Evolutionary conservation across 192 early-diverging fungal genomes (phyloP).

Genomic region (Coemansia asiatica): DNA sequence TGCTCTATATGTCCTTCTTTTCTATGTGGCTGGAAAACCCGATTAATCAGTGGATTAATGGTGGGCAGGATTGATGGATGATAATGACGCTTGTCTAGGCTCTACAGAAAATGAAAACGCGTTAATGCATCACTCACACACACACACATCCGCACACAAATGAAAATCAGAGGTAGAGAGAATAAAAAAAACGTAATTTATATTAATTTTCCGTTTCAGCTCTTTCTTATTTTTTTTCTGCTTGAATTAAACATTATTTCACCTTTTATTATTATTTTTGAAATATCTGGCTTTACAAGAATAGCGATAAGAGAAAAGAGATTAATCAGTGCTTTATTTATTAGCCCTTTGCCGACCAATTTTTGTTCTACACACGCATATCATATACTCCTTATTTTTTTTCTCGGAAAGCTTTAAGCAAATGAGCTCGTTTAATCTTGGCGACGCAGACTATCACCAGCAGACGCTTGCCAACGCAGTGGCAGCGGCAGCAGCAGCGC

Average conservation of each 20-base stretch:
- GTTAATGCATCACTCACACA: background rate
- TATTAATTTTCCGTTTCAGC: background rate
- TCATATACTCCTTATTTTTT: background rate
- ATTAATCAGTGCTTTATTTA: background rate
- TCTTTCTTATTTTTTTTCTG: slow-evolving; percentile 1
- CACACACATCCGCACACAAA: background rate
- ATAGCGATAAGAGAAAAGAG: background rate
- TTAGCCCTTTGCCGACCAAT: background rate
- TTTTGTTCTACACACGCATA: background rate
- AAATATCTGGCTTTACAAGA: background rate
- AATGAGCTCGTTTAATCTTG: slow-evolving; percentile 36
- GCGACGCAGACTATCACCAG: slow-evolving; percentile 22
- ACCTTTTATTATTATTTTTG: background rate
- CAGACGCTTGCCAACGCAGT: slow-evolving; percentile 47
- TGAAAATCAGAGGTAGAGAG: background rate
- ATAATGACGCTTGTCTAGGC: background rate
- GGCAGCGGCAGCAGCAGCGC: slow-evolving; percentile 29
- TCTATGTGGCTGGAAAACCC: no score
- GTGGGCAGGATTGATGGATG: background rate
- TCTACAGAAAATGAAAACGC: background rate
- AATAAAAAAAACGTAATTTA: background rate
- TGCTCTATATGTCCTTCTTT: no score
- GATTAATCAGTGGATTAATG: no score
- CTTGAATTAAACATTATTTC: background rate
- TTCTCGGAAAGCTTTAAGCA: background rate